Evolutionary conservation across 2,329 filamentous ascomycete species (phyloP).

Genomic region (Spiromastix sp.): DNA sequence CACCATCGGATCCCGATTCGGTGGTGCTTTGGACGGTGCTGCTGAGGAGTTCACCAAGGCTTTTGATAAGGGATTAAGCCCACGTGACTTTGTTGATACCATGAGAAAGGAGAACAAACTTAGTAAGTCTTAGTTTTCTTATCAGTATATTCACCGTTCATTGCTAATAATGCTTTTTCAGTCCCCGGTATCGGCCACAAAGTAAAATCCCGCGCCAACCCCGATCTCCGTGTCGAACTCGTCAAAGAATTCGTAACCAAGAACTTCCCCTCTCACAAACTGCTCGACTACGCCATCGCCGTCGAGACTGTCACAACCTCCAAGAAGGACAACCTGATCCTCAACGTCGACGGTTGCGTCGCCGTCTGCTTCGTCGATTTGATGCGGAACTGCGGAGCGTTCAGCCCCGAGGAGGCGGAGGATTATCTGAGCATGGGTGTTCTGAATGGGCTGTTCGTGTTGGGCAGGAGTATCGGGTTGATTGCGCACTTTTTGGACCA

Average conservation of each 20-base stretch:
- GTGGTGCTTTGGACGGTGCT: slow-evolving; percentile 94
- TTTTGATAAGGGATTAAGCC: slow-evolving; percentile 94
- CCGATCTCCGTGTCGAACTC: slow-evolving; percentile 96
- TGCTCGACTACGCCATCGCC: slow-evolving; percentile 95
- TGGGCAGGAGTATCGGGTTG: slow-evolving; percentile 92
- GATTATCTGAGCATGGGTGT: slow-evolving; percentile 99
- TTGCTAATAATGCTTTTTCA: slow-evolving; percentile 26
- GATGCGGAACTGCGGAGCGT: slow-evolving; percentile 94
- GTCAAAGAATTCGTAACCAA: slow-evolving; percentile 98
- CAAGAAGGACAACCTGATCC: slow-evolving; percentile 99
- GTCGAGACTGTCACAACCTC: slow-evolving; percentile 97
- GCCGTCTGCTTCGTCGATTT: slow-evolving; percentile 98
- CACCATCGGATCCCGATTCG: slow-evolving; percentile 96
- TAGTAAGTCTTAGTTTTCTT: slow-evolving; percentile 42
- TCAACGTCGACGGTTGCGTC: slow-evolving; percentile 97
- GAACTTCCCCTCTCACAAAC: slow-evolving; percentile 96
- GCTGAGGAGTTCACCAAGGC: slow-evolving; percentile 98
- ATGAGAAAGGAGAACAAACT: slow-evolving; percentile 99
- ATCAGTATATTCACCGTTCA: background rate
- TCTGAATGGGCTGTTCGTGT: slow-evolving; percentile 96
- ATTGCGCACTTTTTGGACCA: slow-evolving; percentile 99
- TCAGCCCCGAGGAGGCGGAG: slow-evolving; percentile 91
- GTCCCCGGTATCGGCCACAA: slow-evolving; percentile 97
- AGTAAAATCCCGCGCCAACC: slow-evolving; percentile 99
- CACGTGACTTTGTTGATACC: slow-evolving; percentile 95